phyloP scores from a whole-genome alignment of 2,329 filamentous ascomycete species.

The Sporothrix dimorphospora region DNA sequence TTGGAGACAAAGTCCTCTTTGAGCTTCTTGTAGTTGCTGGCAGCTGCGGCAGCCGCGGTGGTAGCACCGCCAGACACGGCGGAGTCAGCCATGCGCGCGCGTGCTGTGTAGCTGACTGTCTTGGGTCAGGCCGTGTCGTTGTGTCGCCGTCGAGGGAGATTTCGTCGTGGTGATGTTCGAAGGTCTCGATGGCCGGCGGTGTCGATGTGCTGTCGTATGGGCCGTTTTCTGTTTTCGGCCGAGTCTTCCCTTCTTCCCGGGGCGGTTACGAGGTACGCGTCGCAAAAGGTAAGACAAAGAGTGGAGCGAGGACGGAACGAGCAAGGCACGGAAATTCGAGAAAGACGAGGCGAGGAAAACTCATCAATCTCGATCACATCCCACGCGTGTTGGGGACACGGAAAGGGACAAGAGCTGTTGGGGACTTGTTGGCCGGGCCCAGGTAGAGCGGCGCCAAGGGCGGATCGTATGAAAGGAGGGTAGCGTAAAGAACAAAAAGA shows the following conservation, averaged over 20 bases:
- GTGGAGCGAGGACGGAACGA: conserved; percentile 1
- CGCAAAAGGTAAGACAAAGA: conserved; percentile 4
- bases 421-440: background rate
- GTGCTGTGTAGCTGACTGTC: background rate
- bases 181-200: background rate
- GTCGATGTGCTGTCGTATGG: background rate
- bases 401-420: background rate
- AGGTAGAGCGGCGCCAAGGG: background rate
- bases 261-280: background rate
- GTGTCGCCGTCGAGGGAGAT: background rate
- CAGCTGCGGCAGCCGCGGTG: conserved; percentile 35
- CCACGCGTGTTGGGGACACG: background rate
- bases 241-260: background rate
- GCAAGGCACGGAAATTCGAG: background rate
- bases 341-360: background rate
- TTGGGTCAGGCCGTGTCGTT: background rate
- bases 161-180: background rate
- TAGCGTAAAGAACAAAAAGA: background rate
- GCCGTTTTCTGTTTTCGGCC: background rate
- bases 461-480: background rate
- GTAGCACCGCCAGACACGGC: background rate
- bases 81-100: conserved; percentile 27
- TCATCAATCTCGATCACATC: conserved; percentile 12
- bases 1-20: conserved; percentile 97
- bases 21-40: conserved; percentile 76